Percentiles rank a stretch among this genome's conserved stretches.
These are phyloP conservation scores for Pseudopithomyces chartarum DNA, from an alignment of 2,329 filamentous ascomycete genomes.

Conservation along the genomic window DNA sequence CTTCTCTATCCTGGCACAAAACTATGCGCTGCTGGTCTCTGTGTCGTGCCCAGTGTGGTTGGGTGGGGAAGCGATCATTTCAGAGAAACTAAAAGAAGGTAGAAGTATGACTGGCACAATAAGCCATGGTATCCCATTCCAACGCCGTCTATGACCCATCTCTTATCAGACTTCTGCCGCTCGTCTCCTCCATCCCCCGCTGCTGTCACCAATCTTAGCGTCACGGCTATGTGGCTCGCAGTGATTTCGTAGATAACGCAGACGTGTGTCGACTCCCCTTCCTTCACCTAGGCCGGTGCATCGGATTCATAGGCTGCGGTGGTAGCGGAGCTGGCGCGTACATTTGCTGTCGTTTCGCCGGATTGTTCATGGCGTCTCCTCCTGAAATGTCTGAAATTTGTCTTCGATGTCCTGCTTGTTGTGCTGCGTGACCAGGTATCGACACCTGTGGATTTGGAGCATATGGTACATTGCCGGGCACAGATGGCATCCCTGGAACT, in stretches of 20 bases:
- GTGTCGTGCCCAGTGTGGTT: not conserved
- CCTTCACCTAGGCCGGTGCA: slow-evolving; percentile 53
- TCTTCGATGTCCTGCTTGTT: slow-evolving; percentile 53
- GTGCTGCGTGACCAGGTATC: slow-evolving; percentile 33
- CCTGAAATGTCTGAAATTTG: slow-evolving; percentile 66
- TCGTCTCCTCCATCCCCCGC: not conserved
- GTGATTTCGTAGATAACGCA: not conserved
- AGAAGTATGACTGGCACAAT: not conserved
- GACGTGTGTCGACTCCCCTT: not conserved
- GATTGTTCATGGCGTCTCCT: slow-evolving; percentile 55
- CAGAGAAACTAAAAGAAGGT: not conserved
- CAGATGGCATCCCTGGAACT: slow-evolving; percentile 11
- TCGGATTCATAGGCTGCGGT: slow-evolving; percentile 53
- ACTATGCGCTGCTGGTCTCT: not conserved
- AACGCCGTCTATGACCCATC: slow-evolving; percentile 3
- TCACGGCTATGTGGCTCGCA: not conserved
- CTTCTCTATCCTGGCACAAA: not conserved
- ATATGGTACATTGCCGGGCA: slow-evolving; percentile 46
- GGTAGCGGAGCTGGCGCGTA: slow-evolving; percentile 50
- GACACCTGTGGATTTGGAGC: slow-evolving; percentile 45
- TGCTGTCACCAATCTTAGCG: not conserved
- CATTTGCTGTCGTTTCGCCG: slow-evolving; percentile 64
- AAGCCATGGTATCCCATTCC: slow-evolving; percentile 4
- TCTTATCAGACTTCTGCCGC: not conserved
- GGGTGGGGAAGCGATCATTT: not conserved